phyloP scores from a whole-genome alignment of 164 flowering plant genomes.

The Berberis thunbergii region DNA sequence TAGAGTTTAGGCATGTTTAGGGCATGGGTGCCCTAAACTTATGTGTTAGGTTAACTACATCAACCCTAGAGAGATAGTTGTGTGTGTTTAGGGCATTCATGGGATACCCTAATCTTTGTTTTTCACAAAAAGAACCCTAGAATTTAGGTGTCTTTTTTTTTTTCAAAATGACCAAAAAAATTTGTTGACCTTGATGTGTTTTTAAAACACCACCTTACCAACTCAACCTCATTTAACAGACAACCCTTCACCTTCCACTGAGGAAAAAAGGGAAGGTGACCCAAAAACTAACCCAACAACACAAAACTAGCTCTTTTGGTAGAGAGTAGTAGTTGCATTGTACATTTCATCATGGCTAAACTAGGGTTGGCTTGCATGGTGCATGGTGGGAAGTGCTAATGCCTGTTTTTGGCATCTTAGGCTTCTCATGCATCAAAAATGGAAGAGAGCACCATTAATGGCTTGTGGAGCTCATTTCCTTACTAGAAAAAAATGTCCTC shows the following conservation, averaged over 20 bases:
- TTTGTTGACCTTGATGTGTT: slow-evolving; percentile 5
- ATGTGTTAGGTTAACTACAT: not conserved
- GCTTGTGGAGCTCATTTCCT: slow-evolving; percentile 16
- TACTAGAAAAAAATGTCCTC: slow-evolving; percentile 6
- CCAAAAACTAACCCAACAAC: not conserved
- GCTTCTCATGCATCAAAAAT: slow-evolving; percentile 15
- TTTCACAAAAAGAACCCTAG: slow-evolving; percentile 4
- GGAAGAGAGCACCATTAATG: slow-evolving; percentile 31
- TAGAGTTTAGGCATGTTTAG: slow-evolving; percentile 12
- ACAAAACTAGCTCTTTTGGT: not conserved
- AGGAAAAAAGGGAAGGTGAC: slow-evolving; percentile 27
- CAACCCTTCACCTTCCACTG: slow-evolving; percentile 26
- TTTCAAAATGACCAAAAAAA: slow-evolving; percentile 7
- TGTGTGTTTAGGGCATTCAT: not conserved
- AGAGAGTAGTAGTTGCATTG: slow-evolving; percentile 14
- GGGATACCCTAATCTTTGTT: slow-evolving; percentile 14
- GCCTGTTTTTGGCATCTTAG: slow-evolving; percentile 21
- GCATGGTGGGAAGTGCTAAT: slow-evolving; percentile 24
- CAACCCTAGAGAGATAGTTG: too few relatives aligned
- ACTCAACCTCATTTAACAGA: not conserved
- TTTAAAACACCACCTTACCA: slow-evolving; percentile 6
- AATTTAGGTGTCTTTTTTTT: slow-evolving; percentile 3
- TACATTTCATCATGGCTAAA: slow-evolving; percentile 34
- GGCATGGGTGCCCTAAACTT: slow-evolving; percentile 7
- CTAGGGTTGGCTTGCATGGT: slow-evolving; percentile 17